A percentile compares a stretch with the other conserved stretches of the same genome.
Conservation (phyloP, 1,284 basidiomycete genomes). For the Microbotryomycetes sp. region DNA sequence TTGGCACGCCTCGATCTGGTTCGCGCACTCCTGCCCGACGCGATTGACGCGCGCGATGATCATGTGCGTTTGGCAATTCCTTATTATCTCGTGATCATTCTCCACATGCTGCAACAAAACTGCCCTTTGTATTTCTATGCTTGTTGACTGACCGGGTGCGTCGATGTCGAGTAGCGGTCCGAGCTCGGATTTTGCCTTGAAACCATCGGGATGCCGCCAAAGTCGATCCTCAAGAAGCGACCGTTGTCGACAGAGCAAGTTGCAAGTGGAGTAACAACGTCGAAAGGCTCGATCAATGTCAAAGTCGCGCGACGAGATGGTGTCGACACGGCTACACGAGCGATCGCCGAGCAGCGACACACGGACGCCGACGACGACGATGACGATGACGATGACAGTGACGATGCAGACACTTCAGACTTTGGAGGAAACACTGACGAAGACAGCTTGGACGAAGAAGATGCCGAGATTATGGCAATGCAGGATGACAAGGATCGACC, state of each 20-base stretch:
- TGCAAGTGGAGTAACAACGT: background rate
- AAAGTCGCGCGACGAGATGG: slow-evolving; percentile 3
- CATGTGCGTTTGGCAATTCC: background rate
- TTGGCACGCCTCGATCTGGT: slow-evolving; percentile 1
- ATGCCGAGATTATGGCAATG: slow-evolving; percentile 28
- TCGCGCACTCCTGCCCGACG: slow-evolving; percentile 14
- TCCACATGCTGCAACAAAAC: too few relatives aligned
- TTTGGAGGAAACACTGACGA: slow-evolving; percentile 7
- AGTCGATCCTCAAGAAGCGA: slow-evolving; percentile 31
- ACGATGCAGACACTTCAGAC: slow-evolving; percentile 18
- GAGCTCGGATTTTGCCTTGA: background rate
- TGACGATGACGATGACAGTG: slow-evolving; percentile 10
- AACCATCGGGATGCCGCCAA: slow-evolving; percentile 3
- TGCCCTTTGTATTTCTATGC: too few relatives aligned
- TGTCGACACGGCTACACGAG: slow-evolving; percentile 12
- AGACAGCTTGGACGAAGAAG: slow-evolving; percentile 22
- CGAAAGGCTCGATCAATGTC: background rate
- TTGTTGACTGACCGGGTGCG: too few relatives aligned
- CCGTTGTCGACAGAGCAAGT: background rate
- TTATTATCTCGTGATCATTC: background rate
- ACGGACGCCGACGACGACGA: slow-evolving; percentile 3
- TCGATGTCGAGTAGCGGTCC: background rate
- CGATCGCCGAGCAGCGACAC: slow-evolving; percentile 19
- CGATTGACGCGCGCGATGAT: slow-evolving; percentile 3
- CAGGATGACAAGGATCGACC: slow-evolving; percentile 28